Conservation (phyloP, 2,329 filamentous ascomycete species). For the Cordyceps pruinosa region DNA sequence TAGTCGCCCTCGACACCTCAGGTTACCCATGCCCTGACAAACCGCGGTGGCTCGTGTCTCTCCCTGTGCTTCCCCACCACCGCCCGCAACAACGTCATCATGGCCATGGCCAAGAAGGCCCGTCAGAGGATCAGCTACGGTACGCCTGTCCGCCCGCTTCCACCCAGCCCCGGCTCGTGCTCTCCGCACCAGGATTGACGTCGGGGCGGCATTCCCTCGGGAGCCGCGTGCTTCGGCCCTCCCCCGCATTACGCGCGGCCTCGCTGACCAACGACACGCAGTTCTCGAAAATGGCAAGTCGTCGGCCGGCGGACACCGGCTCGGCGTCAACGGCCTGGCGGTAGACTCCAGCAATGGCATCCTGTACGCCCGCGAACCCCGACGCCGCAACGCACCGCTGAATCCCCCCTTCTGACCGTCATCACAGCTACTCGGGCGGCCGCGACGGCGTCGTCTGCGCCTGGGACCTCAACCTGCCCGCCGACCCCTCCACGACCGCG, state of each 20-base stretch:
- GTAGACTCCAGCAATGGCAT: slow-evolving; percentile 78
- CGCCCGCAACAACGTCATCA: slow-evolving; percentile 6
- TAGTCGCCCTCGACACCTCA: neutral
- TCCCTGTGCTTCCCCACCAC: neutral
- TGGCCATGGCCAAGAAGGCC: slow-evolving; percentile 57
- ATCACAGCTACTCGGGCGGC: slow-evolving; percentile 79
- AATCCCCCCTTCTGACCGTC: neutral
- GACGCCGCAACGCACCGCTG: slow-evolving; percentile 15
- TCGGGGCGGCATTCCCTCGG: no score
- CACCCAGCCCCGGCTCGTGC: slow-evolving; percentile 6
- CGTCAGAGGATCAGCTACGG: slow-evolving; percentile 66
- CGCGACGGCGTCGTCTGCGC: slow-evolving; percentile 93
- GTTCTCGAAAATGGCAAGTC: slow-evolving; percentile 54
- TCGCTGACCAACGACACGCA: slow-evolving; percentile 22
- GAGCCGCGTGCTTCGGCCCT: no score
- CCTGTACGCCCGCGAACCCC: slow-evolving; percentile 53
- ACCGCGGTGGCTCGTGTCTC: neutral
- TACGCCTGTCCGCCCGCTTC: slow-evolving; percentile 24
- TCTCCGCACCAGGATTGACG: slow-evolving; percentile 14
- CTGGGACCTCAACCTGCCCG: slow-evolving; percentile 71
- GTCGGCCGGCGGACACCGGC: slow-evolving; percentile 70
- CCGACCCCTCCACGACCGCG: slow-evolving; percentile 22
- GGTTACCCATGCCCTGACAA: neutral
- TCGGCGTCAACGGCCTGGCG: slow-evolving; percentile 91
- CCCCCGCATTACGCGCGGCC: neutral